Evolutionary conservation across 164 flowering plant genomes (phyloP), one percentile per base, ranked within the genome.

Genomic region (Piper betle): DNA sequence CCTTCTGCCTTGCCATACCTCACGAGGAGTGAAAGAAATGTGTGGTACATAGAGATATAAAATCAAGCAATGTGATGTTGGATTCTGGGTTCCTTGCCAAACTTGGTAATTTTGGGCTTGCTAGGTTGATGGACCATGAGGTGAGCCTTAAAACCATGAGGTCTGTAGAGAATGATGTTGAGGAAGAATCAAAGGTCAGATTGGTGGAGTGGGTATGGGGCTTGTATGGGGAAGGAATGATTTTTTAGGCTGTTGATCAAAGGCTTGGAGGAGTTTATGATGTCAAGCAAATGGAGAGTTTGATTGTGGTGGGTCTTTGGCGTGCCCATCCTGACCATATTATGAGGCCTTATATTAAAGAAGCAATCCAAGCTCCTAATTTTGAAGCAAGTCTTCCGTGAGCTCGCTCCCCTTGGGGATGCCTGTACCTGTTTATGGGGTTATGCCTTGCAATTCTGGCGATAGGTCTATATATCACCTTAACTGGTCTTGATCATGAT

Each of bases 21-120:
- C 83, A 77, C n/a, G 81, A 79, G 50, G 79, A 71, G 53, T 69
- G 85, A 74, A 81, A 81, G 48, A 81, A 79, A 57, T 77, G 78
- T 54, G 81, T 79, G 60, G 68, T 81, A 38, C 85, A 79, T 55
- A 61, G 85, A 39, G 82, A 81, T 60, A 67, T 81, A 39, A 81
- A 81, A 39, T 72, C 81, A 0, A 79, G 85, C 70, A 81, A 77
- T 59, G 69, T 81, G 11, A 79, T 81, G 82, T 62, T 78, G 64
- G 79, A 74, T 40, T 59, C 63, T 4, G 37, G 53, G 19, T 66
- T 66, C 62, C 52, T 52, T 20, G 63, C 59, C 25, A 66, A 59
- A 62, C 58, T 59, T 20, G 68, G 68, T 39, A 58, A 66, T 41
- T 66, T 65, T 33, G 63, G 68, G 62, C 62, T 65, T 10, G 68